Base-by-base conservation (phyloP, 441 rosid species). In the Flueggea neowawraea region DNA sequence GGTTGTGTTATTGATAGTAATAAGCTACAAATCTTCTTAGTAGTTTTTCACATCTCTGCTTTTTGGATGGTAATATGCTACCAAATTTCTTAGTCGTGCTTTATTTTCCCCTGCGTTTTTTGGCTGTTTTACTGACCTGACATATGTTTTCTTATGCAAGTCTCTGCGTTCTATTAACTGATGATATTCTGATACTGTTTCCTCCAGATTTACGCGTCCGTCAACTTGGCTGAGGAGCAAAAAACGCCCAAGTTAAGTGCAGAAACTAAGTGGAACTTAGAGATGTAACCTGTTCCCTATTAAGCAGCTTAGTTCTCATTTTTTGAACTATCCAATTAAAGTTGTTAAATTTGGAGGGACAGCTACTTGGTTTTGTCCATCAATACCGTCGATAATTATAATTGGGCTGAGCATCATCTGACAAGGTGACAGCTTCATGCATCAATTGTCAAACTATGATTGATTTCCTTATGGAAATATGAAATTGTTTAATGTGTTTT, bases 201-300 rank as follows among this genome's bases (percentile, higher is more conserved):
- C 28, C 51, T 48, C 48, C 75, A 90, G 96, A 68, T 90, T 31
- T 71, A 70, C 5, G 90, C 90, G 32, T 80, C 90, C 15, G 58
- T 90, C 77, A 78, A 85, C 52, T 67, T 90, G 52, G 89, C 80
- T 0, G 91, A 90, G 57, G 86, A 85, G 70, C 39, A 63, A 31
- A 87, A 80, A 71, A 75, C 79, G 60, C 95, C 96, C 5, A 87
- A 85, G 63, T 15, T 85, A 58, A 78, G 60, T 2, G 96, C 91
- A 6, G 96, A 90, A 73, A 84, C 70, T 10, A 77, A 84, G 6
- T 89, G 94, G 94, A 74, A 82, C 70, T 71, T 85, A 49, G 89
- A 87, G 58, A 68, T 87, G 66, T 83, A 64, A 83, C 56, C 14
- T 45, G 31, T 61, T 61, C 63, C 66, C 36, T 43, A 16, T 14